These are phyloP conservation scores for Veloporphyrellus conicus DNA, from an alignment of 1,284 basidiomycete species.

Conservation along the genomic window DNA sequence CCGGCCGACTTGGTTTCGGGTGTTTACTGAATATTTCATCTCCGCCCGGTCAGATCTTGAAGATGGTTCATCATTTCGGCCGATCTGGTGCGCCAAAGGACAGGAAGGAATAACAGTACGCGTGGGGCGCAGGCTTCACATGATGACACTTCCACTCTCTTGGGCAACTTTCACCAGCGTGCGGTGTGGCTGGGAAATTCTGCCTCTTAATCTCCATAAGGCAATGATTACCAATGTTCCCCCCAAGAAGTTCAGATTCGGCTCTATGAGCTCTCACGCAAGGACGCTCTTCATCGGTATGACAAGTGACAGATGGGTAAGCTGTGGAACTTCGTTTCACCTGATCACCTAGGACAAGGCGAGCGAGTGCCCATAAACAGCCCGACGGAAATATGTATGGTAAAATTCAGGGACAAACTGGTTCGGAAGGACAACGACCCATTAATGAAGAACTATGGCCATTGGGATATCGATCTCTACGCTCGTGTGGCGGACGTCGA, in stretches of 20 bases:
- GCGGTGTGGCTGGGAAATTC: too few relatives aligned
- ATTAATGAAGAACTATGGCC: slow-evolving; percentile 35
- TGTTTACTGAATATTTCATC: too few relatives aligned
- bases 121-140: background rate
- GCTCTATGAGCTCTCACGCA: background rate
- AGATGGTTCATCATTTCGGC: background rate
- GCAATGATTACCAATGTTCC: slow-evolving; percentile 4
- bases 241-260: background rate
- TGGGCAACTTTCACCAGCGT: background rate
- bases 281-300: background rate
- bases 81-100: background rate
- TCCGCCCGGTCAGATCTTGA: too few relatives aligned
- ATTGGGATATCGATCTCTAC: background rate
- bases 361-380: too few relatives aligned
- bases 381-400: too few relatives aligned
- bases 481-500: background rate
- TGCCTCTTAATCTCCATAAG: background rate
- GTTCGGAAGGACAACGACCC: slow-evolving; percentile 22
- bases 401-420: too few relatives aligned
- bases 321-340: background rate
- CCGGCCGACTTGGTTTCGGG: too few relatives aligned
- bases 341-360: too few relatives aligned
- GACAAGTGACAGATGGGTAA: background rate
- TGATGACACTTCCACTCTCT: background rate
- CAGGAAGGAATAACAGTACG: too few relatives aligned